Conservation (phyloP, 257 asterid species). For the Fraxinus quadrangulata region DNA sequence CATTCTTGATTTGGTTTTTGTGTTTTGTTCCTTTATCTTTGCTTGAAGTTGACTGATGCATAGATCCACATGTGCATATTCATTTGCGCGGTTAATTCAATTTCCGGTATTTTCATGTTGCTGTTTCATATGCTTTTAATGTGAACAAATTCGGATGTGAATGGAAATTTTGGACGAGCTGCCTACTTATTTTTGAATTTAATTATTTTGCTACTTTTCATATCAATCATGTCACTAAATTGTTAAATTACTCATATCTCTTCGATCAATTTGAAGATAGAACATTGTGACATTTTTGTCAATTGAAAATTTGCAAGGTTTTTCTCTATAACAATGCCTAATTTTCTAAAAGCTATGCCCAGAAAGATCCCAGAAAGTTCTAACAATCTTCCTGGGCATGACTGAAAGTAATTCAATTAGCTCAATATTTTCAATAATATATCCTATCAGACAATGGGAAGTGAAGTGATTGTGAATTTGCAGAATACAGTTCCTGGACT, state of each 20-base stretch:
- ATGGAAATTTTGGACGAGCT: constrained; percentile 1
- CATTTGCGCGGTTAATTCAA: neutral
- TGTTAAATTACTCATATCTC: constrained; percentile 5
- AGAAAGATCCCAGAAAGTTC: constrained; percentile 46
- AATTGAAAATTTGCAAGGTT: constrained; percentile 17
- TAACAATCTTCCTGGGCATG: constrained; percentile 44
- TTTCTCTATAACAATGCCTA: constrained; percentile 36
- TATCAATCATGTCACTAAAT: neutral
- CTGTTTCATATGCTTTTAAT: neutral
- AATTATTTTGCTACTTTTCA: neutral
- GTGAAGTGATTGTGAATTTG: constrained; percentile 38
- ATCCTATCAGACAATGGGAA: constrained; percentile 42
- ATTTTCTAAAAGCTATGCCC: constrained; percentile 39
- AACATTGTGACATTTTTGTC: constrained; percentile 15
- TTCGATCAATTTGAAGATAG: constrained; percentile 14
- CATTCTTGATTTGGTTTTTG: neutral
- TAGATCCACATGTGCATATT: neutral
- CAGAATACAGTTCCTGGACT: constrained; percentile 44
- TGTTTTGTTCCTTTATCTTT: neutral
- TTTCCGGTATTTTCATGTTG: neutral
- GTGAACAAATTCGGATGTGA: constrained; percentile 1
- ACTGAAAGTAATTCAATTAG: constrained; percentile 33
- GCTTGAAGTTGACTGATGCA: neutral
- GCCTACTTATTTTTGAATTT: too few relatives aligned
- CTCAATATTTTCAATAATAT: constrained; percentile 37